Base-by-base conservation (phyloP, 148 eudicot genomes). In the Rhododendron vialii region DNA sequence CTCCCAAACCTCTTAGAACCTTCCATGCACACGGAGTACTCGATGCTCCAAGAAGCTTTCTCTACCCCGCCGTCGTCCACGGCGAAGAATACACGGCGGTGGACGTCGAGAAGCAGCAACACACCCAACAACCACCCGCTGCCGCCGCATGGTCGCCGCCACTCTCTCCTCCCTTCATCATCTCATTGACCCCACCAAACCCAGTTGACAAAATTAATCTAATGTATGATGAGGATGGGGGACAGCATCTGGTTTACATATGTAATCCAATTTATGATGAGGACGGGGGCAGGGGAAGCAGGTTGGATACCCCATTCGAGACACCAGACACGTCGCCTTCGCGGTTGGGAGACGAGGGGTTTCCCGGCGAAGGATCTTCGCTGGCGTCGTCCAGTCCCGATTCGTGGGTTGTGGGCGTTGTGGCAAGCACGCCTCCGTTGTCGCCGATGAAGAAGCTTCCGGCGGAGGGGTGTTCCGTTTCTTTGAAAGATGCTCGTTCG, bases 241-340 rank as follows among this genome's bases (percentile, higher is more conserved):
- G 71, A 71, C 84, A 88, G 22, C 81, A 88, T 47, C 78, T 95
- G 38, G 90, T 96, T 65, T 94, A 93, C 92, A 94, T 96, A 18
- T 96, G 92, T 3, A 96, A 96, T 74, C 98, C 98, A 30, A 92
- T 96, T 3, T 96, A 96, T 67, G 86, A 90, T 2, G 92, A 87
- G 3, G 65, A 6, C 18, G 63, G 63, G 38, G 73, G 78, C 50
- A 43, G 81, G 50, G 51, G 28, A 2, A 88, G 93, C 43, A 85
- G 53, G 67, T 77, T 24, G n/a, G 93, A 89, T 50, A 94, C 98
- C 2, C 98, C 98, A 7, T 96, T 90, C 61, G 96, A 92, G 88
- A 96, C 98, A 2, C 98, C 98, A 1, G 95, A 89, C 10, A 88
- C 92, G 45, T 96, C 98, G 7, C 98, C 96, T 30, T 93, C 98